These are phyloP conservation scores for Hypoxylon sp. DNA, from an alignment of 2,329 filamentous ascomycete genomes.

Conservation along the genomic window DNA sequence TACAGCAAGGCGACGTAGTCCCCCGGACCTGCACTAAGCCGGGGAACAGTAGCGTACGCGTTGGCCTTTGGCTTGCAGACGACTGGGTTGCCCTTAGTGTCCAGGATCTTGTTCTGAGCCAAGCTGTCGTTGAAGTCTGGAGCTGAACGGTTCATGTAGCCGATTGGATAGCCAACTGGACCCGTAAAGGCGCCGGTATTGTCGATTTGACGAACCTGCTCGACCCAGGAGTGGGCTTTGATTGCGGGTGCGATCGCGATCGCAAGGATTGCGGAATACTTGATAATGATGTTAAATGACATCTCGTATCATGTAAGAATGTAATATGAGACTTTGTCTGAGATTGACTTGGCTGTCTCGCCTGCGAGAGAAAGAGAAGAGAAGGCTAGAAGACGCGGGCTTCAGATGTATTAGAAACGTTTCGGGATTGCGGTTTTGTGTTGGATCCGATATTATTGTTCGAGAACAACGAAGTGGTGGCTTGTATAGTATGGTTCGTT, in stretches of 20 bases:
- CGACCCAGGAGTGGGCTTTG: constrained; percentile 83
- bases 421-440: constrained; percentile 12
- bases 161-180: constrained; percentile 79
- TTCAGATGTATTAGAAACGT: constrained; percentile 8
- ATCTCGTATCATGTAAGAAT: constrained; percentile 32
- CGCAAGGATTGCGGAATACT: constrained; percentile 49
- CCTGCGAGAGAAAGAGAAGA: constrained; percentile 42
- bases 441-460: not conserved
- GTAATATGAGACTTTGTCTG: constrained; percentile 19
- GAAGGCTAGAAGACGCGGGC: constrained; percentile 12
- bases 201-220: constrained; percentile 78
- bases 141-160: constrained; percentile 70
- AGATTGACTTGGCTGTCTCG: constrained; percentile 41
- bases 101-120: constrained; percentile 70
- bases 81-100: constrained; percentile 60
- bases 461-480: constrained; percentile 6
- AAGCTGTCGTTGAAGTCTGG: constrained; percentile 67
- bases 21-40: constrained; percentile 69
- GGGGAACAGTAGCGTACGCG: constrained; percentile 67
- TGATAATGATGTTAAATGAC: constrained; percentile 33
- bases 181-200: constrained; percentile 80
- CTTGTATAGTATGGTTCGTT: constrained; percentile 4
- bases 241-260: constrained; percentile 51
- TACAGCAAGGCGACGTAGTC: constrained; percentile 76
- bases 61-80: constrained; percentile 74